phyloP scores from a whole-genome alignment of 495 filamentous ascomycete species.

The Parathielavia hyrcaniae region DNA sequence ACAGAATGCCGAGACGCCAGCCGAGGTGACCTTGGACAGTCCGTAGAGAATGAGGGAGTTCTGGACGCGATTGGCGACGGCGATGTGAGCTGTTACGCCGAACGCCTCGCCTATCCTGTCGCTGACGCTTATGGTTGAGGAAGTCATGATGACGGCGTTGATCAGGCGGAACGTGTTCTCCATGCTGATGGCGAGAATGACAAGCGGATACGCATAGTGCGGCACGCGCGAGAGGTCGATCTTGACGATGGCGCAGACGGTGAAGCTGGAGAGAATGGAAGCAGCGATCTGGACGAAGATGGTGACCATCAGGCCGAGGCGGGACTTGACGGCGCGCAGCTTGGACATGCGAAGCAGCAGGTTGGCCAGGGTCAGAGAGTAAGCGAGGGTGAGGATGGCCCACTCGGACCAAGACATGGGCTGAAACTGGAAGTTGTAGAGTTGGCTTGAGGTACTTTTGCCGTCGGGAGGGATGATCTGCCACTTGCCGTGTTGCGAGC shows the following conservation, averaged over 20 bases:
- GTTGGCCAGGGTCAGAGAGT: slow-evolving; percentile 52
- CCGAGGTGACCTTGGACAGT: slow-evolving; percentile 52
- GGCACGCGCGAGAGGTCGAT: slow-evolving; percentile 57
- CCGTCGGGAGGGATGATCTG: slow-evolving; percentile 55
- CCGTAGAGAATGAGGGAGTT: slow-evolving; percentile 54
- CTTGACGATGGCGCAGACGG: slow-evolving; percentile 55
- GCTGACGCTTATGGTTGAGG: slow-evolving; percentile 53
- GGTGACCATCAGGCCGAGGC: slow-evolving; percentile 58
- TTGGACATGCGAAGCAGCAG: slow-evolving; percentile 53
- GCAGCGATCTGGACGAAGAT: slow-evolving; percentile 58
- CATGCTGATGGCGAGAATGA: slow-evolving; percentile 62
- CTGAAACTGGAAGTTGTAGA: slow-evolving; percentile 68
- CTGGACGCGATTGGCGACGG: slow-evolving; percentile 52
- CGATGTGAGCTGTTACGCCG: slow-evolving; percentile 61
- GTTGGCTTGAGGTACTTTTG: slow-evolving; percentile 42
- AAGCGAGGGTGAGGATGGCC: slow-evolving; percentile 52
- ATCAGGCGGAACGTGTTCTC: slow-evolving; percentile 69
- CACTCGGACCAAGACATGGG: slow-evolving; percentile 58
- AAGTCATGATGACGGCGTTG: slow-evolving; percentile 60
- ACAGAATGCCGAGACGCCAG: slow-evolving; percentile 62
- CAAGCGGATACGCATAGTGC: slow-evolving; percentile 58
- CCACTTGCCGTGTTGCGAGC: slow-evolving; percentile 42
- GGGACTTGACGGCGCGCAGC: slow-evolving; percentile 61
- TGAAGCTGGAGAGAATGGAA: slow-evolving; percentile 62
- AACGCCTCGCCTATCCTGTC: slow-evolving; percentile 59